These are phyloP conservation scores for Entomortierella parvispora DNA, from an alignment of 192 early-diverging fungal species.

Conservation along the genomic window DNA sequence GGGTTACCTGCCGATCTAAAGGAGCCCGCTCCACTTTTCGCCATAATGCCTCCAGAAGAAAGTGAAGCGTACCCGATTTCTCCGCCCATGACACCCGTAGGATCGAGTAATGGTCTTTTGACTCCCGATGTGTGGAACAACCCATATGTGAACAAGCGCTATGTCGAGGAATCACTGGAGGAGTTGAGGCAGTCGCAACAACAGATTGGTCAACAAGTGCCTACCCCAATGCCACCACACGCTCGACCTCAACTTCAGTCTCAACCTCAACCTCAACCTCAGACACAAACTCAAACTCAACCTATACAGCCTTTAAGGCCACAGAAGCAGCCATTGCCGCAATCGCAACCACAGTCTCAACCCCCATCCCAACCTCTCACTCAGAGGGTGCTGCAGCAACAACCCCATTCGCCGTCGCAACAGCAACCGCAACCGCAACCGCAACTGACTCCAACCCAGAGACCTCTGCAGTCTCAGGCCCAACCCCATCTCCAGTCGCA, in stretches of 20 bases:
- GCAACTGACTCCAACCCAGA: not conserved
- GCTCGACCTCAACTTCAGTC: not conserved
- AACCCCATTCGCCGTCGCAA: not conserved
- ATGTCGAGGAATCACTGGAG: constrained; percentile 31
- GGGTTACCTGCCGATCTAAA: constrained; percentile 21
- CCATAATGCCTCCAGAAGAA: constrained; percentile 17
- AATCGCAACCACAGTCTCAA: too few relatives aligned
- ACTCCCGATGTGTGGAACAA: constrained; percentile 35
- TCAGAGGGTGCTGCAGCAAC: not conserved
- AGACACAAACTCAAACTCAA: not conserved
- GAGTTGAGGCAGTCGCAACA: constrained; percentile 11
- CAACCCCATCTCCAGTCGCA: not conserved
- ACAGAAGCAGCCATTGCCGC: too few relatives aligned
- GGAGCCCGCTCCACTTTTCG: constrained; percentile 29
- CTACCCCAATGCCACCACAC: not conserved
- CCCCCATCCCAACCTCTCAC: not conserved
- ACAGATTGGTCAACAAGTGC: not conserved
- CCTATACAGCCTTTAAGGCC: not conserved
- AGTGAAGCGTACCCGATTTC: constrained; percentile 8
- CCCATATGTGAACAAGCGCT: constrained; percentile 39
- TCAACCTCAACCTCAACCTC: constrained; percentile 4
- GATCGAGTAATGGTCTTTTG: constrained; percentile 16
- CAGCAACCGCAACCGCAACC: too few relatives aligned
- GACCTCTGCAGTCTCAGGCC: not conserved
- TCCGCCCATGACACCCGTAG: constrained; percentile 30